These are phyloP conservation scores for Chloris gayana DNA, from an alignment of 176 grass and related monocot species.

Conservation along the genomic window DNA sequence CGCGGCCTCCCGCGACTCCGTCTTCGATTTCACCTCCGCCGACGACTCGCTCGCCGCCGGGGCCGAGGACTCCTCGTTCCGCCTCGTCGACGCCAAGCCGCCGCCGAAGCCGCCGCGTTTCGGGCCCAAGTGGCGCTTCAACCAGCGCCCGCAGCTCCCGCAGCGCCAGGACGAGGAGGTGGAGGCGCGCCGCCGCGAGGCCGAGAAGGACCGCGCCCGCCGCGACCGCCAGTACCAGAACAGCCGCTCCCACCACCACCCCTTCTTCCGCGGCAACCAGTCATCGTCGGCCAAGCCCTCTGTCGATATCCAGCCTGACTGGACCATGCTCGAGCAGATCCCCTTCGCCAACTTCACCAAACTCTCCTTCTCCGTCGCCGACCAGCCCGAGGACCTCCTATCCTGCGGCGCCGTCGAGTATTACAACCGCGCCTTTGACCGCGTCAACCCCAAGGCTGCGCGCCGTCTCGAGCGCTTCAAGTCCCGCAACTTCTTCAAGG, in stretches of 20 bases:
- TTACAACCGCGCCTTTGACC: slow-evolving; percentile 71
- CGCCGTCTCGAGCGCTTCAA: slow-evolving; percentile 83
- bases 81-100: slow-evolving; percentile 69
- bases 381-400: slow-evolving; percentile 78
- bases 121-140: slow-evolving; percentile 75
- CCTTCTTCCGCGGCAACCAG: slow-evolving; percentile 31
- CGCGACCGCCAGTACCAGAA: slow-evolving; percentile 69
- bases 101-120: slow-evolving; percentile 66
- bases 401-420: slow-evolving; percentile 71
- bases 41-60: slow-evolving; percentile 64
- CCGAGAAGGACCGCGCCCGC: slow-evolving; percentile 78
- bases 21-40: slow-evolving; percentile 76
- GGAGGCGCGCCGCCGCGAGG: slow-evolving; percentile 72
- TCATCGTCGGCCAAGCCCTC: slow-evolving; percentile 56
- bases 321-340: slow-evolving; percentile 89
- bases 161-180: slow-evolving; percentile 91
- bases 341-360: slow-evolving; percentile 89
- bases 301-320: slow-evolving; percentile 88
- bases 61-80: slow-evolving; percentile 71
- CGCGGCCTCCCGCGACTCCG: slow-evolving; percentile 63
- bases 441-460: slow-evolving; percentile 76
- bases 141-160: slow-evolving; percentile 73
- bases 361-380: slow-evolving; percentile 79
- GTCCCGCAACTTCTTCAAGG: slow-evolving; percentile 69
- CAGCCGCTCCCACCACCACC: slow-evolving; percentile 50